Base-by-base conservation (phyloP, 2,329 filamentous ascomycete genomes). In the Pseudogymnoascus sp. region DNA sequence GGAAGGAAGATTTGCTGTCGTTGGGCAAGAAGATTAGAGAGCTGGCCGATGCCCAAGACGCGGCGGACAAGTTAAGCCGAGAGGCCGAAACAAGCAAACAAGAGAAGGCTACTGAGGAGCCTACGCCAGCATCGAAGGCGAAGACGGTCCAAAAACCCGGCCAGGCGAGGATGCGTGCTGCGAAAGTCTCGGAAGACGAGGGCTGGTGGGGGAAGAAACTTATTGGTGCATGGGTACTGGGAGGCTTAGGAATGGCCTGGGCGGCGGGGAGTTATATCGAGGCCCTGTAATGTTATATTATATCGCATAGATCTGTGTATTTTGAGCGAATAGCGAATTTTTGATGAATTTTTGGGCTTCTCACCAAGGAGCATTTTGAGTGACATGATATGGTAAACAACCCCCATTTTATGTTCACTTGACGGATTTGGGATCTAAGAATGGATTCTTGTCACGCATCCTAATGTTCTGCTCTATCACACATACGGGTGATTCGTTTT, bases 1-100 rank as follows among this genome's bases (percentile, higher is more conserved):
- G 85, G 52, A 85, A 87, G 59, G 87, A 92, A 68, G 92, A 97
- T 69, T 76, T 97, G 64, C 77, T 89, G 35, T 84, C 87, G n/a
- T 81, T 97, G 58, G 89, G 90, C 71, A 82, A 79, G 75, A 85
- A 82, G 38, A 88, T 88, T 68, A 80, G 82, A 2, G 75, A 80
- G 65, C 74, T 83, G 70, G 80, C 77, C 71, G 69, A 72, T 39
- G 64, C 65, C 58, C 63, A 65, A 9, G 73, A 76, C 65, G 76
- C 77, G 64, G 81, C 80, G 4, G 78, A 79, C 2, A 76, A 79
- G 28, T 72, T 70, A 74, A 66, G 65, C 65, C 30, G 66, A 60
- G 66, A 72, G 67, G 33, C 28, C 1, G 45, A 60, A 16, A 16
- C 28, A 23, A 68, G 67, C 39, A 65, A 64, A 55, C 62, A 60